Evolutionary conservation across 2,329 filamentous ascomycete genomes (phyloP).

Genomic region (Fusarium robinianum): DNA sequence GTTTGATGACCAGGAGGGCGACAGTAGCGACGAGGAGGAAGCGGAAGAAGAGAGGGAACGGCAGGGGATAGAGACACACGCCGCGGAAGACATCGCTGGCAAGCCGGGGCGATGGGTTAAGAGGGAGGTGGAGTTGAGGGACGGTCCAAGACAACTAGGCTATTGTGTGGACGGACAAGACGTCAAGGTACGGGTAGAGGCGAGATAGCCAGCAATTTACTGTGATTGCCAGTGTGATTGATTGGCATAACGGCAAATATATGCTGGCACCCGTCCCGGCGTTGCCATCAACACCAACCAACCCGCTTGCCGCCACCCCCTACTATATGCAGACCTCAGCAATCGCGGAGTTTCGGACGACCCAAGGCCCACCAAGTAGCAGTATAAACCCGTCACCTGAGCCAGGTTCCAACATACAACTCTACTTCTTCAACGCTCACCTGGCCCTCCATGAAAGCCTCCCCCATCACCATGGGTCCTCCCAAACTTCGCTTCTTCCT

Average conservation of each 20-base stretch:
- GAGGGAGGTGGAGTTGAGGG: constrained; percentile 77
- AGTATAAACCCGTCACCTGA: no score
- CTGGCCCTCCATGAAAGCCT: neutral
- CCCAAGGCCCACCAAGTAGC: neutral
- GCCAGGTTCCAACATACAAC: neutral
- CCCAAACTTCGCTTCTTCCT: constrained; percentile 46
- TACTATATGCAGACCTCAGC: no score
- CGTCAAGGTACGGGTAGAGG: constrained; percentile 72
- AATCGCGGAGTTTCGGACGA: no score
- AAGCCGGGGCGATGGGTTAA: constrained; percentile 68
- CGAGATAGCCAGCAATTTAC: no score
- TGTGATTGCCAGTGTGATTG: no score
- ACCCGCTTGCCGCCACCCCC: neutral
- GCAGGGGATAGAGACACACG: constrained; percentile 27
- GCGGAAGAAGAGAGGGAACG: constrained; percentile 42
- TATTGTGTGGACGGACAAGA: constrained; percentile 79
- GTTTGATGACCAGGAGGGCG: constrained; percentile 62
- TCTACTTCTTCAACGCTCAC: neutral
- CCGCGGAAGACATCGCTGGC: constrained; percentile 31
- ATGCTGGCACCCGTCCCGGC: no score
- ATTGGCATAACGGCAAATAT: no score
- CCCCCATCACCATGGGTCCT: constrained; percentile 22
- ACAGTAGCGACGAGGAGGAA: constrained; percentile 58
- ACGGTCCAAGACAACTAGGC: constrained; percentile 80
- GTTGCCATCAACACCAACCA: no score